Conservation (phyloP, 139 green algal genomes). For the Eudorina sp. region DNA sequence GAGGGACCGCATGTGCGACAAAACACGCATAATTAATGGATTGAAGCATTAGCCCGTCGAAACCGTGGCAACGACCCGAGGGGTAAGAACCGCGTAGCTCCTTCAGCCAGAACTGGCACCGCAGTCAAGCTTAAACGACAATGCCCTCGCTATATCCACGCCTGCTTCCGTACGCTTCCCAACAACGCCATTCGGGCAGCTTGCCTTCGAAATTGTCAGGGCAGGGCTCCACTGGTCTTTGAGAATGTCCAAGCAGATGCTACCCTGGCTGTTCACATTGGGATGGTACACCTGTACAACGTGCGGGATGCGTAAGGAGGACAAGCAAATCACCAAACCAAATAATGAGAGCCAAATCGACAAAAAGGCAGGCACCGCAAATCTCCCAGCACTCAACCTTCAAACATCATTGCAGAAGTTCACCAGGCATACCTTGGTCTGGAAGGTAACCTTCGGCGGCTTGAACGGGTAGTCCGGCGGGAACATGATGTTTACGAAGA, state of each 20-base stretch:
- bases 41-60: no score
- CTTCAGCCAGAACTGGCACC: no score
- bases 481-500: conserved; percentile 98
- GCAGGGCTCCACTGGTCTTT: conserved; percentile 99
- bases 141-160: no score
- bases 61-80: no score
- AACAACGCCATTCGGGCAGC: no score
- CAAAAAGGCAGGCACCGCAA: neutral
- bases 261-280: conserved; percentile 97
- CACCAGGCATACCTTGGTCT: conserved; percentile 87
- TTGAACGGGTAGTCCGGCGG: conserved; percentile 90
- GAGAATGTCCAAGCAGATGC: conserved; percentile 98
- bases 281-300: conserved; percentile 94
- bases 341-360: neutral
- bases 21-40: neutral
- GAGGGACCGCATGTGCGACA: neutral
- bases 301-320: no score
- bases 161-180: no score
- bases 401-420: no score
- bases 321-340: neutral
- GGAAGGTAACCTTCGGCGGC: conserved; percentile 95
- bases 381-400: no score
- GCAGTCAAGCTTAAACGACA: no score
- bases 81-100: no score
- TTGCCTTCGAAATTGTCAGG: conserved; percentile 95